Percentiles rank a stretch among this genome's conserved stretches.
phyloP scores from a whole-genome alignment of 345 rosid genomes.

The Populus deltoides region DNA sequence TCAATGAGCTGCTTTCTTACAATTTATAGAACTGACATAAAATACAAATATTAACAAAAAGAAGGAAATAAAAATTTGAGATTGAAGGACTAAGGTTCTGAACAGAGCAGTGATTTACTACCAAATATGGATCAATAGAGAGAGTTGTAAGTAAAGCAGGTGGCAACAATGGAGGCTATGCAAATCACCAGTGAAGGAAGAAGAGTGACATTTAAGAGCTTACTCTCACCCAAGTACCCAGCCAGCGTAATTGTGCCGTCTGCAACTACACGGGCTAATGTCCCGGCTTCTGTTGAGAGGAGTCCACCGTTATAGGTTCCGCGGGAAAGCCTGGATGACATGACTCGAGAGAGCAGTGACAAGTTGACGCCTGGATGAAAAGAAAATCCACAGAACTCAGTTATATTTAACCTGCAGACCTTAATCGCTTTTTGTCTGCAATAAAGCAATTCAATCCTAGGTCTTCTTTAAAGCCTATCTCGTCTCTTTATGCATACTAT shows the following conservation, averaged over 20 bases:
- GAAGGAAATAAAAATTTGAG: not conserved
- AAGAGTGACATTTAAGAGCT: constrained; percentile 76
- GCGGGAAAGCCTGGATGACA: constrained; percentile 92
- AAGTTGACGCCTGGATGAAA: constrained; percentile 70
- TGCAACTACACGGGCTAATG: constrained; percentile 91
- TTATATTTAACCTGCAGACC: not conserved
- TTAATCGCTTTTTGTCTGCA: not conserved
- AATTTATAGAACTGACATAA: not conserved
- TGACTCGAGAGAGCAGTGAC: constrained; percentile 85
- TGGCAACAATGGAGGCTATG: constrained; percentile 70
- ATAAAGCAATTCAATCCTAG: not conserved
- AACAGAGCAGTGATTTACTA: not conserved
- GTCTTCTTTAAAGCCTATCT: not conserved
- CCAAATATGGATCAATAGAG: constrained; percentile 48
- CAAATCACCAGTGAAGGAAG: constrained; percentile 82
- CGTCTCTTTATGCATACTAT: too few relatives aligned
- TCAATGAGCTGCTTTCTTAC: constrained; percentile 9
- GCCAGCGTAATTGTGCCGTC: constrained; percentile 89
- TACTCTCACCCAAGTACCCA: constrained; percentile 69
- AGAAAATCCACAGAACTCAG: not conserved
- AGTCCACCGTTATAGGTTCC: constrained; percentile 98
- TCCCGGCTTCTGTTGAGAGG: constrained; percentile 95
- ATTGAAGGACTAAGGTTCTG: not conserved
- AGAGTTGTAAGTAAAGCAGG: constrained; percentile 89
- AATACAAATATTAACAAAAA: not conserved